Conservation (phyloP, 805 yeast species). For the Debaryomyces hansenii region DNA sequence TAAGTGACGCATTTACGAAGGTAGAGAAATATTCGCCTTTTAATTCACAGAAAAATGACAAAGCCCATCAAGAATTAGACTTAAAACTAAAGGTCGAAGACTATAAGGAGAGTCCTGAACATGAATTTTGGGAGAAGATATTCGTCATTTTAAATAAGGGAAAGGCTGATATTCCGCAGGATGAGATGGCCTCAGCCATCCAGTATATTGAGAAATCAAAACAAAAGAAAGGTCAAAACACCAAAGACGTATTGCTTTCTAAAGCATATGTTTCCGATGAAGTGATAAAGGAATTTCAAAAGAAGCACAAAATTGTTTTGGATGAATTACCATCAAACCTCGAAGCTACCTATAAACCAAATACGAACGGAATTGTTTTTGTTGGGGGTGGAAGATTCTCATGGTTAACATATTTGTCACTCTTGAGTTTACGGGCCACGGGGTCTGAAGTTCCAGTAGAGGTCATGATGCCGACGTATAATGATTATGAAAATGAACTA, state of each 20-base stretch:
- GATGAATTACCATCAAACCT: conserved; percentile 22
- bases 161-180: conserved; percentile 13
- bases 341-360: conserved; percentile 18
- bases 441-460: conserved; percentile 43
- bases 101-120: conserved; percentile 13
- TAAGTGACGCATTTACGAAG: neutral
- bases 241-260: conserved; percentile 24
- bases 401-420: conserved; percentile 35
- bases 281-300: conserved; percentile 19
- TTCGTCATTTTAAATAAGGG: conserved; percentile 22
- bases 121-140: conserved; percentile 27
- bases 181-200: conserved; percentile 15
- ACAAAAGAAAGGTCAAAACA: conserved; percentile 16
- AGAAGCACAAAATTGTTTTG: conserved; percentile 20
- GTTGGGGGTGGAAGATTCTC: conserved; percentile 38
- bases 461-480: conserved; percentile 32
- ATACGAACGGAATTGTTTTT: conserved; percentile 30
- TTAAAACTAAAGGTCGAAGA: neutral
- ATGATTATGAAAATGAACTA: conserved; percentile 30
- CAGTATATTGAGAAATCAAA: conserved; percentile 18
- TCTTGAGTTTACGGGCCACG: conserved; percentile 31
- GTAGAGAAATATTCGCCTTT: neutral
- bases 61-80: neutral
- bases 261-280: conserved; percentile 25
- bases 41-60: neutral